A percentile compares a stretch with the other conserved stretches of the same genome.
Conservation (phyloP, 2,329 filamentous ascomycete genomes). For the Magnaporthales sp. region DNA sequence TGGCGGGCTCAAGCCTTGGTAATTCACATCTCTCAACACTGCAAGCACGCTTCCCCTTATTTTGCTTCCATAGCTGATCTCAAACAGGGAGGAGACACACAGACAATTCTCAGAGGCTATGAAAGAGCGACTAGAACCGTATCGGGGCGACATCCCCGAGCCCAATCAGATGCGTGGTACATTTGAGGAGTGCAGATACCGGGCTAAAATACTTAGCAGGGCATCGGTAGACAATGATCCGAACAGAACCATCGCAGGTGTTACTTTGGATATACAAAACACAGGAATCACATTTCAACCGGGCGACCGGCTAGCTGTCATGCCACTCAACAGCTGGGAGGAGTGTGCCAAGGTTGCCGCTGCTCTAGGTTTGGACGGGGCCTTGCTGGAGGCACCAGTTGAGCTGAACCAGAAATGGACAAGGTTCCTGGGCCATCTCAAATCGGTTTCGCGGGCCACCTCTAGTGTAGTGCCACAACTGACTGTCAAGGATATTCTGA, state of each 20-base stretch:
- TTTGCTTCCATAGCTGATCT: background rate
- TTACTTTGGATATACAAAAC: slow-evolving; percentile 42
- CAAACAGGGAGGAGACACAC: slow-evolving; percentile 32
- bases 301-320: slow-evolving; percentile 43
- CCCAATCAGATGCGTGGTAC: slow-evolving; percentile 45
- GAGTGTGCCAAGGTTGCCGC: slow-evolving; percentile 46
- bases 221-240: slow-evolving; percentile 37
- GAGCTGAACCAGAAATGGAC: slow-evolving; percentile 32
- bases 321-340: slow-evolving; percentile 45
- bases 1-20: slow-evolving; percentile 33
- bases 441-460: slow-evolving; percentile 23
- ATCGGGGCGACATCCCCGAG: slow-evolving; percentile 35
- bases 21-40: background rate
- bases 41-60: background rate
- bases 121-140: slow-evolving; percentile 43
- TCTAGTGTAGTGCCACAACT: slow-evolving; percentile 19
- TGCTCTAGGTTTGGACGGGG: slow-evolving; percentile 35
- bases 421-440: slow-evolving; percentile 37
- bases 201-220: slow-evolving; percentile 32
- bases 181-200: slow-evolving; percentile 45
- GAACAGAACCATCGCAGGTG: slow-evolving; percentile 34
- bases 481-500: slow-evolving; percentile 38
- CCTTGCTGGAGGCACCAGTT: slow-evolving; percentile 32
- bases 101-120: slow-evolving; percentile 42
- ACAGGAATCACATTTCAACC: slow-evolving; percentile 45